Percentiles rank a stretch among this genome's conserved stretches.
These are phyloP conservation scores for Penicillium sp. DNA, from an alignment of 2,329 filamentous ascomycete genomes.

Conservation along the genomic window DNA sequence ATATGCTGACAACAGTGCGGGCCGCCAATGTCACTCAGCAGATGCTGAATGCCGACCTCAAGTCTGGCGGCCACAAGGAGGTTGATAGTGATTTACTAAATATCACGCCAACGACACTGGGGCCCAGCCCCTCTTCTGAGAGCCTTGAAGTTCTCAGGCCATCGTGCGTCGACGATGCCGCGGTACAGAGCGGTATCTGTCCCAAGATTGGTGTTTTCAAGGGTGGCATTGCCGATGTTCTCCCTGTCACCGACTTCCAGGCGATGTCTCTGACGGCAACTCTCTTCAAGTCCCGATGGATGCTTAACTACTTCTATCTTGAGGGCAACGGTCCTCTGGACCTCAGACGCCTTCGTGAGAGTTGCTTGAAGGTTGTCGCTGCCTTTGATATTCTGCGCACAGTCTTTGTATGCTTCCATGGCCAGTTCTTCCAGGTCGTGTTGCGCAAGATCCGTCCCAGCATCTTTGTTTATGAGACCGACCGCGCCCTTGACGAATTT, in stretches of 20 bases:
- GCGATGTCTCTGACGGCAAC: constrained; percentile 38
- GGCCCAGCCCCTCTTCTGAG: constrained; percentile 20
- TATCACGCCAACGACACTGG: constrained; percentile 14
- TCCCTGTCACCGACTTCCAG: constrained; percentile 55
- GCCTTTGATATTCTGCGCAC: constrained; percentile 65
- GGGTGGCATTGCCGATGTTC: constrained; percentile 55
- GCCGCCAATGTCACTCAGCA: constrained; percentile 25
- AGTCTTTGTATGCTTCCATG: constrained; percentile 57
- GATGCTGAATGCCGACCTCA: constrained; percentile 22
- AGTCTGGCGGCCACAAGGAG: constrained; percentile 15
- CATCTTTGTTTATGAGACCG: constrained; percentile 54
- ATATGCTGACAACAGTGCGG: constrained; percentile 36
- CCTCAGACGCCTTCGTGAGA: constrained; percentile 46
- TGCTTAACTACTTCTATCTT: constrained; percentile 57
- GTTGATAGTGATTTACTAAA: constrained; percentile 14
- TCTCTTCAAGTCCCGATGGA: constrained; percentile 42
- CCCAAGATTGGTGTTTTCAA: constrained; percentile 52
- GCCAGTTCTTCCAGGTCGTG: constrained; percentile 57
- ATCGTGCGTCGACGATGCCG: constrained; percentile 31
- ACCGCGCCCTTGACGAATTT: constrained; percentile 52
- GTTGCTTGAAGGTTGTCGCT: constrained; percentile 52
- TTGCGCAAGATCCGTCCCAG: constrained; percentile 54
- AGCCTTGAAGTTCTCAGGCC: constrained; percentile 28
- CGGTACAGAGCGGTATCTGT: constrained; percentile 50
- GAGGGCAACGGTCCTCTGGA: constrained; percentile 47